Evolutionary conservation across 495 filamentous ascomycete genomes (phyloP), one percentile per base, ranked within the genome.

Genomic region (Penicillium cosmopolitanum): DNA sequence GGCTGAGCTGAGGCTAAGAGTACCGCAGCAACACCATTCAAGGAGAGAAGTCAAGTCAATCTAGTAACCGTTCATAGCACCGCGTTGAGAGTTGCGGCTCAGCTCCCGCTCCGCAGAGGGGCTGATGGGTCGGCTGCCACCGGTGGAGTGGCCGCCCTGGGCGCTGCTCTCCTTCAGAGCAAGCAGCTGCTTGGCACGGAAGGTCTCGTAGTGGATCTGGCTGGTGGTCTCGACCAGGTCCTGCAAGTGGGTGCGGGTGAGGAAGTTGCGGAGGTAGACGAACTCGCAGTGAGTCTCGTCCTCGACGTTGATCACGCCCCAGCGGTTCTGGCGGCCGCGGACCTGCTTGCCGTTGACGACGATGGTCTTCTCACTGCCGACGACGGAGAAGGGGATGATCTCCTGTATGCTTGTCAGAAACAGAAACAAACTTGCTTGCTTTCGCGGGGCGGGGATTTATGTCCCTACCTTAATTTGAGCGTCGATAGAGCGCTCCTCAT

Each of bases 211-310:
- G 82, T 99, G 95, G 77, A 98, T 99, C 81, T 98, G 95, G 64
- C 93, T 96, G n/a, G 95, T 99, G 12, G 95, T 99, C 76, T 96
- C 95, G 75, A 99, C 97, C 56, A 99, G 86, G 67, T 99, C 95
- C 82, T 99, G 90, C 55, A 96, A 82, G 77, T 99, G 95, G 47
- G 95, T 93, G 73, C 94, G 88, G 70, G 91, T 96, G 58, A 99
- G 84, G 85, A 99, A 99, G 83, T 99, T 93, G 67, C 95, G 85
- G 55, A 99, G 85, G 75, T 95, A 97, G 67, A 98, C 89, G 70
- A 99, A 99, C 84, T 99, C 95, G 87, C 95, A 99, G 80, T 99
- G 95, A 77, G 87, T 96, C 82, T 98, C 95, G 65, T 99, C 93
- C 80, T 99, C 95, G 57, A 99, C 95, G 73, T 99, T 98, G 82